These are phyloP conservation scores for Panaeolus cyanescens DNA, from an alignment of 768 basidiomycete genomes.

Conservation along the genomic window DNA sequence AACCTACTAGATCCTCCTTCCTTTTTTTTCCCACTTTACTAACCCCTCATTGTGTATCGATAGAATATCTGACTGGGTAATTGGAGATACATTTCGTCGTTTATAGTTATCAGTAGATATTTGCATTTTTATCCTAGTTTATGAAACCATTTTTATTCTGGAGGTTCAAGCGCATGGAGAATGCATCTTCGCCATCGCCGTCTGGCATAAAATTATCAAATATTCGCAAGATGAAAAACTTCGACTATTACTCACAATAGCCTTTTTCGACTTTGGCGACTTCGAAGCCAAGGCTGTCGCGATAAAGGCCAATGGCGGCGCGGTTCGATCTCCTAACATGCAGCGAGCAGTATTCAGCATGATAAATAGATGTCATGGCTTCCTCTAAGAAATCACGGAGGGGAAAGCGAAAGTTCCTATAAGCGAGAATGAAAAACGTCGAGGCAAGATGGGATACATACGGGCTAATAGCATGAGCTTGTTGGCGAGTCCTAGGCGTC, in stretches of 20 bases:
- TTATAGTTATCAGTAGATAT: neutral
- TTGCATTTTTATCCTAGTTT: neutral
- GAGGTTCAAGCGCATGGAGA: slow-evolving; percentile 10
- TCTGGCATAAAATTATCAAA: slow-evolving; percentile 3
- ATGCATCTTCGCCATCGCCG: slow-evolving; percentile 14
- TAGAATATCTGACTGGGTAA: neutral
- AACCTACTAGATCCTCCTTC: neutral
- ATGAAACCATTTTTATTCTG: slow-evolving; percentile 1
- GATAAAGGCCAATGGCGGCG: slow-evolving; percentile 86
- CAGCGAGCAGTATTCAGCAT: slow-evolving; percentile 80
- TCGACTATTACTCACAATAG: slow-evolving; percentile 68
- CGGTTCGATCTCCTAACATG: slow-evolving; percentile 96
- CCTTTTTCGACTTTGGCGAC: slow-evolving; percentile 84
- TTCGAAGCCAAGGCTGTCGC: slow-evolving; percentile 87
- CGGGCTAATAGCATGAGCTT: slow-evolving; percentile 93
- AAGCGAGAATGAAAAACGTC: too few species aligned
- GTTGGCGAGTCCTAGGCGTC: slow-evolving; percentile 91
- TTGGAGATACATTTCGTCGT: neutral
- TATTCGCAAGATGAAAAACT: neutral
- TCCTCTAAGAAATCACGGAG: slow-evolving; percentile 59
- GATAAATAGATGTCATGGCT: slow-evolving; percentile 89
- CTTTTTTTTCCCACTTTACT: neutral
- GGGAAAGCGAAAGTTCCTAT: neutral
- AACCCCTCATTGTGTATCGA: neutral
- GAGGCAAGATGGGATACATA: slow-evolving; percentile 43